A percentile compares a stretch with the other conserved stretches of the same genome.
These are phyloP conservation scores for Trichoderma arundinaceum DNA, from an alignment of 2,329 filamentous ascomycete genomes.

Conservation along the genomic window DNA sequence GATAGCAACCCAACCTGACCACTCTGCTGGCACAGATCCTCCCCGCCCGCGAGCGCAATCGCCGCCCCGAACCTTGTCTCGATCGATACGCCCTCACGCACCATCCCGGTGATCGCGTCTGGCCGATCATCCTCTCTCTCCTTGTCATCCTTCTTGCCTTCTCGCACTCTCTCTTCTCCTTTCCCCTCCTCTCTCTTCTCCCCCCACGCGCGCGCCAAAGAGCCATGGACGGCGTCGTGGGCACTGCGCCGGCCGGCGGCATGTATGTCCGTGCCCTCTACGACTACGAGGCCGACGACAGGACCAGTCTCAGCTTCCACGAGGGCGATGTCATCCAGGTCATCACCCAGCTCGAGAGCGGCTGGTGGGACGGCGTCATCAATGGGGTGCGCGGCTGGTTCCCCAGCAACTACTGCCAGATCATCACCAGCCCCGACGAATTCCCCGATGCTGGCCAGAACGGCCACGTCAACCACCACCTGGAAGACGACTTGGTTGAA, in stretches of 20 bases:
- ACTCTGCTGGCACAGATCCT: constrained; percentile 42
- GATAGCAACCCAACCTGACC: constrained; percentile 39
- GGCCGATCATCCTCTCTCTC: not conserved
- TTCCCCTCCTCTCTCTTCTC: constrained; percentile 37
- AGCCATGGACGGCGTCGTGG: constrained; percentile 66
- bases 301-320: constrained; percentile 94
- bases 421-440: constrained; percentile 79
- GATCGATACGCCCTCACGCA: constrained; percentile 17
- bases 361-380: constrained; percentile 99
- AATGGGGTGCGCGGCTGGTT: constrained; percentile 98
- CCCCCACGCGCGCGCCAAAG: constrained; percentile 28
- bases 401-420: constrained; percentile 96
- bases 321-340: constrained; percentile 98
- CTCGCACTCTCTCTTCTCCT: constrained; percentile 30
- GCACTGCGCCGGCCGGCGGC: constrained; percentile 65
- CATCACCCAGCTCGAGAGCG: constrained; percentile 95
- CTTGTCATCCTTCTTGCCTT: constrained; percentile 28
- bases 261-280: constrained; percentile 96
- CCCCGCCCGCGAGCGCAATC: constrained; percentile 42
- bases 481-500: constrained; percentile 64
- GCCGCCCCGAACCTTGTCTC: constrained; percentile 33
- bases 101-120: constrained; percentile 8
- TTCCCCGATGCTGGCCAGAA: constrained; percentile 66
- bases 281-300: constrained; percentile 97
- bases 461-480: constrained; percentile 59